These are phyloP conservation scores for Senna tora DNA, from an alignment of 306 rosid species.

Conservation along the genomic window DNA sequence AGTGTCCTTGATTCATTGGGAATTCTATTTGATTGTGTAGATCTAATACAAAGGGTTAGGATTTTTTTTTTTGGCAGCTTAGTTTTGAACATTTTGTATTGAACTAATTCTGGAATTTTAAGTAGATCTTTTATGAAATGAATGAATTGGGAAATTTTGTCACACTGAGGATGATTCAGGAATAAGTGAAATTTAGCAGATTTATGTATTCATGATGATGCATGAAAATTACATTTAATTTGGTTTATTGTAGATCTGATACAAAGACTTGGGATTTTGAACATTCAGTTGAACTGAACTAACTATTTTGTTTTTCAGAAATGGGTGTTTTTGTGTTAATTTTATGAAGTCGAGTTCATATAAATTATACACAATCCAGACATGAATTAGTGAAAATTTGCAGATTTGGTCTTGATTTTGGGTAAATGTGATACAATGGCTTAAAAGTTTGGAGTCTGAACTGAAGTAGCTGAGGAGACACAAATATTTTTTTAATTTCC, in stretches of 20 bases:
- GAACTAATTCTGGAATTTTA: not conserved
- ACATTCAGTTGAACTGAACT: not conserved
- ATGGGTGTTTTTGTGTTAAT: slow-evolving; percentile 7
- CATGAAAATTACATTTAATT: not conserved
- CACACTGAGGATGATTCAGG: not conserved
- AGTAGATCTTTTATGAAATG: no score
- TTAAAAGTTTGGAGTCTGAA: no score
- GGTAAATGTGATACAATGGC: no score
- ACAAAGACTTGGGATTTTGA: slow-evolving; percentile 6
- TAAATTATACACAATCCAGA: no score
- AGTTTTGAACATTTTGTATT: slow-evolving; percentile 2
- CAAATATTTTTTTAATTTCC: no score
- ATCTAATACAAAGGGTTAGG: slow-evolving; percentile 11
- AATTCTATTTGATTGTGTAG: not conserved
- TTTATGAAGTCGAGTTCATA: no score
- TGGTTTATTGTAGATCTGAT: not conserved
- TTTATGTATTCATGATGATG: not conserved
- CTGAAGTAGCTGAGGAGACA: no score
- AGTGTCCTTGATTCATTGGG: no score
- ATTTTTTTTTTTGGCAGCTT: not conserved
- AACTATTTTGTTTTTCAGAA: not conserved
- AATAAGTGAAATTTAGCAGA: not conserved
- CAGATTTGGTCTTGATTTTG: no score
- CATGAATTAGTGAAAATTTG: no score
- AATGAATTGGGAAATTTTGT: not conserved